These are phyloP conservation scores for Cetradonia linearis DNA, from an alignment of 495 filamentous ascomycete species.

Conservation along the genomic window DNA sequence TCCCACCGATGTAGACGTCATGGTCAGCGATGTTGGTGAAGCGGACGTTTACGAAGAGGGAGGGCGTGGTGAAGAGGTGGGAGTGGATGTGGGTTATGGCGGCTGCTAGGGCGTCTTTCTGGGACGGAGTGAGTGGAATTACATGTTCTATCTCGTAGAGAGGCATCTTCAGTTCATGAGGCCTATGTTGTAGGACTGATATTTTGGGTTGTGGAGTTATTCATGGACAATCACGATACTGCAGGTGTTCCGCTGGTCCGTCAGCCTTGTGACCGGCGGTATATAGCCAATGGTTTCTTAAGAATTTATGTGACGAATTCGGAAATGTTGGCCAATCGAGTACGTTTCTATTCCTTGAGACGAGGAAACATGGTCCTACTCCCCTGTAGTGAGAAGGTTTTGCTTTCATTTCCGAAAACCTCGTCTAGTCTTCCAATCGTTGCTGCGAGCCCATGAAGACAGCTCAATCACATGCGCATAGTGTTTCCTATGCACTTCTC, in stretches of 20 bases:
- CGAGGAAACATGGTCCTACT: not conserved
- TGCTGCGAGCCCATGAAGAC: not conserved
- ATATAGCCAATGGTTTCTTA: not conserved
- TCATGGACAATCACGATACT: too few species aligned
- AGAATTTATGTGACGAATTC: not conserved
- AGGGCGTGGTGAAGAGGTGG: conserved; percentile 29
- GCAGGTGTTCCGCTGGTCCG: not conserved
- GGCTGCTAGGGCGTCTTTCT: conserved; percentile 28
- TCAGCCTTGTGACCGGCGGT: not conserved
- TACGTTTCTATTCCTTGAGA: not conserved
- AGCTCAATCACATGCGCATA: too few species aligned
- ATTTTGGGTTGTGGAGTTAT: too few species aligned
- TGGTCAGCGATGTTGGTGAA: conserved; percentile 24
- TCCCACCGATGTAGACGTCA: conserved; percentile 23
- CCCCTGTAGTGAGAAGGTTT: not conserved
- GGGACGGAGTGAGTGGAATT: conserved; percentile 22
- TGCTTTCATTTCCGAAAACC: not conserved
- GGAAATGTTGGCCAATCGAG: not conserved
- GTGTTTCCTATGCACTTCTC: not conserved
- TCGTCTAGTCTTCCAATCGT: not conserved
- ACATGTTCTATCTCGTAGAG: conserved; percentile 32
- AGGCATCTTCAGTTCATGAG: conserved; percentile 25
- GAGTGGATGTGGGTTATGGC: conserved; percentile 29
- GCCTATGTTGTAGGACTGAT: too few species aligned
- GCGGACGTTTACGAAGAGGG: conserved; percentile 31